phyloP scores from a whole-genome alignment of 2,329 filamentous ascomycete genomes.

The Colletotrichum destructivum region DNA sequence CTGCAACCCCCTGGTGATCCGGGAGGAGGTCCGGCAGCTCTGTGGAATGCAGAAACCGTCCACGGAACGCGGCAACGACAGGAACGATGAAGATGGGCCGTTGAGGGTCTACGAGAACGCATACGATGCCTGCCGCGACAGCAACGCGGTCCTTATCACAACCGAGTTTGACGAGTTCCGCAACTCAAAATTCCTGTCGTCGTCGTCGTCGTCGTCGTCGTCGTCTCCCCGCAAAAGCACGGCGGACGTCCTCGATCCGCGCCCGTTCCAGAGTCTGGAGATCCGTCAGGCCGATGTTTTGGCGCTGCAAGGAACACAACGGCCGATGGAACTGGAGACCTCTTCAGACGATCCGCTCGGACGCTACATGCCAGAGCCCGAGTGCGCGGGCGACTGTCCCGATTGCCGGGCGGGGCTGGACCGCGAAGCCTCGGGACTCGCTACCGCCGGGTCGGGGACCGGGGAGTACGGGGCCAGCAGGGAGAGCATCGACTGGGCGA shows the following conservation, averaged over 20 bases:
- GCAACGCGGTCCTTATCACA: slow-evolving; percentile 67
- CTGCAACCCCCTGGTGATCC: slow-evolving; percentile 66
- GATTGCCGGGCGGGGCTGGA: slow-evolving; percentile 63
- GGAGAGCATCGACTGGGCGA: slow-evolving; percentile 67
- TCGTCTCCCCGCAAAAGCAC: slow-evolving; percentile 47
- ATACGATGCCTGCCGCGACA: slow-evolving; percentile 63
- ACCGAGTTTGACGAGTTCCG: slow-evolving; percentile 72
- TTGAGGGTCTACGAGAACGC: slow-evolving; percentile 64
- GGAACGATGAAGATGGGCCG: slow-evolving; percentile 58
- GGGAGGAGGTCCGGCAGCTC: slow-evolving; percentile 64
- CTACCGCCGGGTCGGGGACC: slow-evolving; percentile 53
- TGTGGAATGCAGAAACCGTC: slow-evolving; percentile 45
- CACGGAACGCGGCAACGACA: slow-evolving; percentile 46
- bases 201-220: too few species aligned
- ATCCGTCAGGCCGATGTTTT: slow-evolving; percentile 63
- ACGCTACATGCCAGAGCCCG: slow-evolving; percentile 61
- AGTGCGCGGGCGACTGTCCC: slow-evolving; percentile 62
- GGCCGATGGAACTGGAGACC: slow-evolving; percentile 44
- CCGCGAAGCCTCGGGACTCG: slow-evolving; percentile 55
- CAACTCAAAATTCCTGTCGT: slow-evolving; percentile 48
- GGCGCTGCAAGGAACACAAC: slow-evolving; percentile 54
- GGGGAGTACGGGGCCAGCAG: slow-evolving; percentile 61
- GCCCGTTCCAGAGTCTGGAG: slow-evolving; percentile 56
- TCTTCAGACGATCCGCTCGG: slow-evolving; percentile 59
- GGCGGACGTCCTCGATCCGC: slow-evolving; percentile 58